Evolutionary conservation across 495 filamentous ascomycete species (phyloP).

Genomic region (Daldinia vernicosa): DNA sequence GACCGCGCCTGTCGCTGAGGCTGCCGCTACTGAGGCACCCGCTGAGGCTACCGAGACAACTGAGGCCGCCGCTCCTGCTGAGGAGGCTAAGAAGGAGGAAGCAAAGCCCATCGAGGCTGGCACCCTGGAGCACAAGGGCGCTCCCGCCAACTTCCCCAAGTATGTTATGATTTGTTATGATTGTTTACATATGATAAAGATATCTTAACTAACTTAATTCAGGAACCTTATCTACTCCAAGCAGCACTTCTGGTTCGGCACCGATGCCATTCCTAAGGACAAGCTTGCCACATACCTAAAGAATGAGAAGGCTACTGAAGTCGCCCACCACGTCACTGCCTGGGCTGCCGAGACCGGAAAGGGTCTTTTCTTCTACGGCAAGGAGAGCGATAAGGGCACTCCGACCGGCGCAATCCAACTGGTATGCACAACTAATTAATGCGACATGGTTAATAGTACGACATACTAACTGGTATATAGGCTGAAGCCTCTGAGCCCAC

Average conservation of each 20-base stretch:
- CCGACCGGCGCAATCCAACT: slow-evolving; percentile 86
- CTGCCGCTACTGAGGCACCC: slow-evolving; percentile 55
- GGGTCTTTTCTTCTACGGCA: slow-evolving; percentile 92
- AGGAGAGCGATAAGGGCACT: slow-evolving; percentile 81
- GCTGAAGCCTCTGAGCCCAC: slow-evolving; percentile 83
- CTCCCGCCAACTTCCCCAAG: slow-evolving; percentile 83
- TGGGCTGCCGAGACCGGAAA: slow-evolving; percentile 95
- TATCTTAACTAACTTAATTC: slow-evolving; percentile 34
- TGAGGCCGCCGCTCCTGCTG: slow-evolving; percentile 50
- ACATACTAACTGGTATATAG: slow-evolving; percentile 54
- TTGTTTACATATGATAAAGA: not conserved
- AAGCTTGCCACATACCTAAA: slow-evolving; percentile 77
- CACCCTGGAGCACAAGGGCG: slow-evolving; percentile 83
- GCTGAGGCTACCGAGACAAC: slow-evolving; percentile 61
- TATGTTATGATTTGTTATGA: slow-evolving; percentile 63
- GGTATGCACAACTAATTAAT: slow-evolving; percentile 58
- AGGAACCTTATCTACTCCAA: slow-evolving; percentile 61
- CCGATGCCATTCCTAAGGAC: slow-evolving; percentile 79
- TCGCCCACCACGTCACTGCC: slow-evolving; percentile 80
- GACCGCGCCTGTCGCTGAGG: slow-evolving; percentile 48
- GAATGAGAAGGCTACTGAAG: slow-evolving; percentile 81
- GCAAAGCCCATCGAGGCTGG: slow-evolving; percentile 77
- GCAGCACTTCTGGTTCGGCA: slow-evolving; percentile 88
- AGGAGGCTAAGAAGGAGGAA: slow-evolving; percentile 62
- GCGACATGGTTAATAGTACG: not conserved